These are phyloP conservation scores for Cytospora leucostoma DNA, from an alignment of 2,329 filamentous ascomycete genomes.

Conservation along the genomic window DNA sequence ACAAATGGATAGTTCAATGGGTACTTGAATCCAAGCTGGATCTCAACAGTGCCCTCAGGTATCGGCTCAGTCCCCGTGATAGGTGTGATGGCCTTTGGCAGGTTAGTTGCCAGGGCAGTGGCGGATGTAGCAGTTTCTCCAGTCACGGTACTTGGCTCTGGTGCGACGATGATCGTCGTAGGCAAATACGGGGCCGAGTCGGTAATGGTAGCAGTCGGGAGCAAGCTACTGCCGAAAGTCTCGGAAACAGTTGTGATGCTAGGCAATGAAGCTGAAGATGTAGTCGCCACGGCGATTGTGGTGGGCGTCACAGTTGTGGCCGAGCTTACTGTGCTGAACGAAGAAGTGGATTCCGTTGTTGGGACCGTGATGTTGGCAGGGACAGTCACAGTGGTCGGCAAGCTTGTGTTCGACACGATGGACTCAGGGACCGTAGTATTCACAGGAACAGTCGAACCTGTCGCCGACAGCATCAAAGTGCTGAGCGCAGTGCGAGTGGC, in stretches of 20 bases:
- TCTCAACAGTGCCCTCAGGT: constrained; percentile 67
- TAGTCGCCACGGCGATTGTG: constrained; percentile 45
- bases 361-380: constrained; percentile 16
- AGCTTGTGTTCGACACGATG: constrained; percentile 15
- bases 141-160: constrained; percentile 42
- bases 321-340: neutral
- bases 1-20: constrained; percentile 85
- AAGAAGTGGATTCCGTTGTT: constrained; percentile 2
- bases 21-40: constrained; percentile 84
- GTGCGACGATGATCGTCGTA: constrained; percentile 62
- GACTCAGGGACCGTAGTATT: constrained; percentile 25
- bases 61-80: constrained; percentile 53
- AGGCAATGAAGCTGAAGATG: constrained; percentile 1
- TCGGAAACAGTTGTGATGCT: constrained; percentile 17
- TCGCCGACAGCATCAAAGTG: constrained; percentile 15
- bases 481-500: neutral
- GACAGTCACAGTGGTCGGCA: constrained; percentile 22
- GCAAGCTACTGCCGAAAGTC: constrained; percentile 25
- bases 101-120: constrained; percentile 60
- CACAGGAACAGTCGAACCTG: constrained; percentile 14
- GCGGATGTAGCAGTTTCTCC: constrained; percentile 44
- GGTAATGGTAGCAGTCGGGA: constrained; percentile 45
- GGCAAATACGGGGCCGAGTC: constrained; percentile 50
- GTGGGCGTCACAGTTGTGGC: constrained; percentile 34
- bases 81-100: constrained; percentile 77